phyloP scores from a whole-genome alignment of 2,329 filamentous ascomycete genomes.

The Trichoderma brevicompactum region DNA sequence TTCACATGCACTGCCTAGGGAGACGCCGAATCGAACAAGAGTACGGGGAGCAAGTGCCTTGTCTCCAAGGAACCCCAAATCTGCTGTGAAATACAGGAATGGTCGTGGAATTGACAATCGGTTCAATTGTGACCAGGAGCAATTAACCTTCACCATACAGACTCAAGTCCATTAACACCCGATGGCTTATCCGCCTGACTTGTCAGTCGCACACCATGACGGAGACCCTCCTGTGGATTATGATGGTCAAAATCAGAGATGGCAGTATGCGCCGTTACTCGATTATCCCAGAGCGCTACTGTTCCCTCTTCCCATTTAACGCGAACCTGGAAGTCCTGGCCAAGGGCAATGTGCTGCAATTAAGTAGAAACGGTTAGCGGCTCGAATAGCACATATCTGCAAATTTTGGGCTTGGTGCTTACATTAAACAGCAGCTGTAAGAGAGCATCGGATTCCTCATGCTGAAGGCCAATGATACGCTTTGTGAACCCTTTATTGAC shows the following conservation, averaged over 20 bases:
- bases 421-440: conserved; percentile 49
- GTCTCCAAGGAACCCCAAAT: too few relatives aligned
- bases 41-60: too few relatives aligned
- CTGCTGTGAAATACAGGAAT: too few relatives aligned
- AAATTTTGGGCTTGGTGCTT: neutral
- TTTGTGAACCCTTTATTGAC: conserved; percentile 53
- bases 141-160: neutral
- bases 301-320: conserved; percentile 56
- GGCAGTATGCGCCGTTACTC: conserved; percentile 26
- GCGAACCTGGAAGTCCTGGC: conserved; percentile 54
- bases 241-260: conserved; percentile 22
- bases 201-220: conserved; percentile 23
- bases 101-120: neutral
- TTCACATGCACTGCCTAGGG: neutral
- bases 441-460: conserved; percentile 51
- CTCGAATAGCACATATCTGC: neutral
- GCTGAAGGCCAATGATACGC: conserved; percentile 55
- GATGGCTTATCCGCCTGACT: conserved; percentile 23
- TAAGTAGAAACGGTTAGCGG: neutral
- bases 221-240: conserved; percentile 23
- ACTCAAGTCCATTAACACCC: conserved; percentile 19
- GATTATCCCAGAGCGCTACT: conserved; percentile 57
- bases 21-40: too few relatives aligned
- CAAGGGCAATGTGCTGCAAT: conserved; percentile 51
- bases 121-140: neutral